Evolutionary conservation across 495 filamentous ascomycete genomes (phyloP).

Genomic region (Penicillium pancosmium): DNA sequence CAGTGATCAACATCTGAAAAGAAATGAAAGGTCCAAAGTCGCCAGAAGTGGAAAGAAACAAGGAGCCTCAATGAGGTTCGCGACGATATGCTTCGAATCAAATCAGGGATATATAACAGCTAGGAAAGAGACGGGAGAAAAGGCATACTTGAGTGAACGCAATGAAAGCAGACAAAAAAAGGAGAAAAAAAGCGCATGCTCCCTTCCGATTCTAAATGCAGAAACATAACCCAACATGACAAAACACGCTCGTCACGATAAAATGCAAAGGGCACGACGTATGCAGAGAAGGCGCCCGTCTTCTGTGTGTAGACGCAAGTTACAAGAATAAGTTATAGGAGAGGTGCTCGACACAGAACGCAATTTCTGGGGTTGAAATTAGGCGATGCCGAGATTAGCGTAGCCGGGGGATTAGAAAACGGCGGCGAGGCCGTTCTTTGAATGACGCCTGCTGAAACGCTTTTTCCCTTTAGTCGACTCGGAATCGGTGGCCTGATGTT

Average conservation of each 20-base stretch:
- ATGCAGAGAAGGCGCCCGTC: conserved; percentile 26
- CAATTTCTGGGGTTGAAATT: neutral
- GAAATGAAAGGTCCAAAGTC: conserved; percentile 10
- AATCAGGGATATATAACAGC: conserved; percentile 39
- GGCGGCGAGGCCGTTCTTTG: conserved; percentile 84
- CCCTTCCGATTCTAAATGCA: conserved; percentile 49
- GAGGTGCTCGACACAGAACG: neutral
- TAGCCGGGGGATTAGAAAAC: conserved; percentile 58
- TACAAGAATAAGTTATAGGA: neutral
- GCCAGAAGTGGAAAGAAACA: conserved; percentile 20
- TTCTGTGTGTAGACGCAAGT: neutral
- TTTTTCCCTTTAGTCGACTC: conserved; percentile 68
- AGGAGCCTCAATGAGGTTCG: conserved; percentile 24
- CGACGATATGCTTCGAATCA: conserved; percentile 32
- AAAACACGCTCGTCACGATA: conserved; percentile 46
- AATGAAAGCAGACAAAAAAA: conserved; percentile 18
- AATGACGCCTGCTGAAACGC: conserved; percentile 86
- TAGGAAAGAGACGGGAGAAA: conserved; percentile 14
- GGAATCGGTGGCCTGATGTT: conserved; percentile 48
- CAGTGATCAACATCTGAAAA: conserved; percentile 11
- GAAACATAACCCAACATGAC: conserved; percentile 29
- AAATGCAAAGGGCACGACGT: conserved; percentile 39
- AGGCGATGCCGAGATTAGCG: conserved; percentile 5
- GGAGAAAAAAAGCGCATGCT: conserved; percentile 41
- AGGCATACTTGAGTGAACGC: conserved; percentile 16